Conservation (phyloP, 177 flowering plant genomes). For the Tripterygium wilfordii region DNA sequence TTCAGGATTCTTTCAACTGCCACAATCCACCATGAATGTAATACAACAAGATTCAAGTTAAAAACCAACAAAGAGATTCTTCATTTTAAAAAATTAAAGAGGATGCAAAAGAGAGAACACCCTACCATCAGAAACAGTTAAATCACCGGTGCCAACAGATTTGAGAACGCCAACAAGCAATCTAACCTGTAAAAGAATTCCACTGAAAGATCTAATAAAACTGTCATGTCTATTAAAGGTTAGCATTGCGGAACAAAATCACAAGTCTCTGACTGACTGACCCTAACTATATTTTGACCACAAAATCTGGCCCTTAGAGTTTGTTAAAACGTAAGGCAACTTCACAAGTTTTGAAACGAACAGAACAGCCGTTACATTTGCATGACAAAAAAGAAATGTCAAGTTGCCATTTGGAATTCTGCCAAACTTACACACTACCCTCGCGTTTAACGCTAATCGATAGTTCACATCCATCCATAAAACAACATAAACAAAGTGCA, state of each 20-base stretch:
- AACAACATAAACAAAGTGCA: not conserved
- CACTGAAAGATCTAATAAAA: not conserved
- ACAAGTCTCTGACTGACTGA: no score
- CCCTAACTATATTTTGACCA: no score
- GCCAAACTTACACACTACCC: no score
- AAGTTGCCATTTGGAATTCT: no score
- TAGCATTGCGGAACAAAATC: no score
- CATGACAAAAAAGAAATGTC: no score
- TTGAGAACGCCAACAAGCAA: conserved; percentile 87
- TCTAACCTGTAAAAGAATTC: conserved; percentile 52
- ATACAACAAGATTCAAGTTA: not conserved
- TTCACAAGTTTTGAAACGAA: no score
- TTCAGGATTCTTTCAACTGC: conserved; percentile 80
- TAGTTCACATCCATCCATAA: no score
- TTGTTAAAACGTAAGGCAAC: no score
- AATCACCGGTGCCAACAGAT: conserved; percentile 74
- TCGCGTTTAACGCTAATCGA: no score
- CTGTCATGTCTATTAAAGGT: not conserved
- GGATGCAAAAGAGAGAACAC: not conserved
- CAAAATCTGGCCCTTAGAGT: no score
- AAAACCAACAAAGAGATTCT: not conserved
- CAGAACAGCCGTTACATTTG: no score
- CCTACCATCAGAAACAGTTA: conserved; percentile 64
- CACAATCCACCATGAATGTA: not conserved
- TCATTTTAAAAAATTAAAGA: not conserved